A percentile compares a stretch with the other conserved stretches of the same genome.
phyloP scores from a whole-genome alignment of 371 early-diverging fungal genomes.

The Mortierella sp. region DNA sequence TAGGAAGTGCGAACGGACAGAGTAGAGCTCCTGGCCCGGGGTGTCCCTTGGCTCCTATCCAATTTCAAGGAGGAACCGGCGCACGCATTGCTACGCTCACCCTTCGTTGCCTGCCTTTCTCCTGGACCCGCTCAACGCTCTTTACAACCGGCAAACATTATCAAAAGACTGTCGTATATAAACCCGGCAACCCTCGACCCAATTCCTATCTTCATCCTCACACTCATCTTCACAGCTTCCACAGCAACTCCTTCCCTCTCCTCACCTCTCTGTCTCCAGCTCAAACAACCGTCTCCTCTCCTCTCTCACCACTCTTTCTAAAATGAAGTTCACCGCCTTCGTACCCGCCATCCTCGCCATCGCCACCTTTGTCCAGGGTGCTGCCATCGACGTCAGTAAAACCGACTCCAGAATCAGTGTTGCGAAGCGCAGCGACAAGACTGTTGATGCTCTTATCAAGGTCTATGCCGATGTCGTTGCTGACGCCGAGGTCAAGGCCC shows the following conservation, averaged over 20 bases:
- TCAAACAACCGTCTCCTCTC: constrained; percentile 9
- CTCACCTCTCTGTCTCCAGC: constrained; percentile 6
- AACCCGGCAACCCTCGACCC: no score
- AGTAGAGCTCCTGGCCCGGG: no score
- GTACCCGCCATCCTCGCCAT: constrained; percentile 25
- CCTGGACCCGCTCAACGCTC: no score
- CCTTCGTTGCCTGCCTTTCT: no score
- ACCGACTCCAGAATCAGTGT: background rate
- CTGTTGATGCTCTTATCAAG: background rate
- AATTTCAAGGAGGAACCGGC: no score
- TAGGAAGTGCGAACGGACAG: no score
- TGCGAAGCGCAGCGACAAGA: background rate
- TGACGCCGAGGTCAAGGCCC: constrained; percentile 4
- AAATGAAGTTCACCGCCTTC: constrained; percentile 16
- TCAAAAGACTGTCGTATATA: no score
- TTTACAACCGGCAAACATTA: no score
- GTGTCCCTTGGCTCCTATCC: no score
- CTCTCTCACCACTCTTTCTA: background rate
- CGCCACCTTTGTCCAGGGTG: constrained; percentile 4
- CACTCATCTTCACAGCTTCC: constrained; percentile 16
- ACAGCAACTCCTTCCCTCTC: constrained; percentile 16
- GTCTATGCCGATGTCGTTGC: background rate
- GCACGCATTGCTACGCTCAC: no score
- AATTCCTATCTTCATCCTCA: no score
- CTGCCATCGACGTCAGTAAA: constrained; percentile 5